Conservation (phyloP, 1,284 basidiomycete species). For the Schizophyllum amplum region DNA sequence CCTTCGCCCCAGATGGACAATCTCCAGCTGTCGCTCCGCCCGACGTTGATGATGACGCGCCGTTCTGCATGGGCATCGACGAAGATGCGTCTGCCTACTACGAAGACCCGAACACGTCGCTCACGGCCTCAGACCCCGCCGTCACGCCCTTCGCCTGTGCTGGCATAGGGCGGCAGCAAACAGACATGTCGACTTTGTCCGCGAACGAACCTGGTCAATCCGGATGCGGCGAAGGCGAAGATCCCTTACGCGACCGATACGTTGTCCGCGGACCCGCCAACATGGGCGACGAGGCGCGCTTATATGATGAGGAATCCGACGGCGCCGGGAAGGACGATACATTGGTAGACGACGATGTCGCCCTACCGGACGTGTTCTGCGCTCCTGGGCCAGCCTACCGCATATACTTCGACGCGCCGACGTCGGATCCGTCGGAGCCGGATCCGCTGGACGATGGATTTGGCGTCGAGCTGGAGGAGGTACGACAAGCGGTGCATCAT, state of each 20-base stretch:
- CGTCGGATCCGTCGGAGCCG: slow-evolving; percentile 38
- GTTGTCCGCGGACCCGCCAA: not conserved
- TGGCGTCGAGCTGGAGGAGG: not conserved
- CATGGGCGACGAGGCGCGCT: not conserved
- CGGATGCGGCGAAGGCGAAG: too few relatives aligned
- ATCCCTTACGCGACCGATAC: not conserved
- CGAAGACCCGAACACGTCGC: not conserved
- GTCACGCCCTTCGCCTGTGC: not conserved
- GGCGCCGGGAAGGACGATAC: slow-evolving; percentile 12
- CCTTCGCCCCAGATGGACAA: too few relatives aligned
- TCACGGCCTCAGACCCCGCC: not conserved
- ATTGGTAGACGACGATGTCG: not conserved
- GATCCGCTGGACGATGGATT: slow-evolving; percentile 26
- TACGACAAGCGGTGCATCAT: not conserved
- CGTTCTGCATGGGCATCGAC: not conserved
- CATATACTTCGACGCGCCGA: slow-evolving; percentile 44
- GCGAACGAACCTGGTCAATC: too few relatives aligned
- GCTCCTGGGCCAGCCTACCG: slow-evolving; percentile 29
- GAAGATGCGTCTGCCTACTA: not conserved
- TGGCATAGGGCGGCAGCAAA: not conserved
- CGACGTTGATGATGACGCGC: not conserved
- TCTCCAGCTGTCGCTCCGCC: too few relatives aligned
- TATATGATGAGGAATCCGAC: not conserved
- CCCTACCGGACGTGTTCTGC: slow-evolving; percentile 20
- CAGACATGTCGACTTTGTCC: not conserved